Base-by-base conservation (phyloP, 208 protist species). In the Leishmania turanica region DNA sequence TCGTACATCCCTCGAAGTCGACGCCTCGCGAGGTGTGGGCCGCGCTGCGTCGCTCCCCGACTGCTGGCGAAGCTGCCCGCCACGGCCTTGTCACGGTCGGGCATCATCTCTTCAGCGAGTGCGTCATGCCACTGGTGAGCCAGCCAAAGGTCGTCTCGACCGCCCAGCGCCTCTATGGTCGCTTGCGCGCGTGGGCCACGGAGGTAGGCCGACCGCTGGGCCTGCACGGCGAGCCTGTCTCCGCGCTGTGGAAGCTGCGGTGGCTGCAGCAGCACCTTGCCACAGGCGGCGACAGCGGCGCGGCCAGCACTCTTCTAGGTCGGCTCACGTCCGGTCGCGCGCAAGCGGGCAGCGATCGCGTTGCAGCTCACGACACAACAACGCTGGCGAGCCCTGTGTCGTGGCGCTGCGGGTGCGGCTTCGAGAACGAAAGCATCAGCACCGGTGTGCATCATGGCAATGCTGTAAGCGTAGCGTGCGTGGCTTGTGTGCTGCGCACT, bases 391-490 rank as follows among this genome's bases (percentile, higher is more conserved):
- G 37, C 1, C 19, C 19, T 17, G 13, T 53, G 27, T 34, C 7
- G 56, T 79, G 76, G 76, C 13, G 42, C 9, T 96, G 92, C 79
- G 90, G 91, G 9, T 96, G 93, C 60, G 80, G 90, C 15, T 90
- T 79, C 75, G 51, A 78, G 17, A 91, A 89, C 31, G 71, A 37
- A 73, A 0, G 17, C 40, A 31, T 15, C 6, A 74, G 47, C 31
- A 24, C 31, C 3, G 1, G 9, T 37, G 4, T 0, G 42, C 2
- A 17, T 21, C 24, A 53, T 27, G 11, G 45, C 34, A 37, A 68
- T 8, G 51, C 19, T 6, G 19, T 27, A 27, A 53, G 75, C 6
- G n/a, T 80, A n/a, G 70, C 75, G 78, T 89, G 78, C 80, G 90
- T 78, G 31, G 77, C 87, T 49, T 95, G 91, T 72, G 88, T 93